Percentiles rank a stretch among this genome's conserved stretches.
These are phyloP conservation scores for Cicer bijugum DNA, from an alignment of 306 rosid genomes.

Conservation along the genomic window DNA sequence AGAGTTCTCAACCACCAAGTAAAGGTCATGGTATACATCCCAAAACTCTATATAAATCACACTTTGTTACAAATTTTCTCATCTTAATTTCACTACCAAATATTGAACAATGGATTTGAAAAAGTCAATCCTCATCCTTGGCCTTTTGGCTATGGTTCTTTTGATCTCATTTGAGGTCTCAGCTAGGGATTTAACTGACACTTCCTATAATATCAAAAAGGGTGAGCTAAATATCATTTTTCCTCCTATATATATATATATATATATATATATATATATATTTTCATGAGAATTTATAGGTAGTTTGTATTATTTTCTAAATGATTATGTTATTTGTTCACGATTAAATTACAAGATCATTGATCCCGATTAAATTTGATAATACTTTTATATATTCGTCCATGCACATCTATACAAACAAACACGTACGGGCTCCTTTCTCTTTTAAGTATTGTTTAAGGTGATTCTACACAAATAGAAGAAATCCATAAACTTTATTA, in stretches of 20 bases:
- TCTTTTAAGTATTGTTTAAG: too few relatives aligned
- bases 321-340: too few relatives aligned
- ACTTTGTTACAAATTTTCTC: background rate
- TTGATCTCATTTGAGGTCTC: slow-evolving; percentile 35
- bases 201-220: slow-evolving; percentile 21
- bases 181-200: slow-evolving; percentile 43
- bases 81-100: slow-evolving; percentile 5
- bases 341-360: too few relatives aligned
- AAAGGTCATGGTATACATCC: background rate
- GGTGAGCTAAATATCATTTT: slow-evolving; percentile 28
- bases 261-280: background rate
- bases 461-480: too few relatives aligned
- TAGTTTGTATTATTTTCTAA: too few relatives aligned
- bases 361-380: too few relatives aligned
- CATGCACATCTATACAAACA: too few relatives aligned
- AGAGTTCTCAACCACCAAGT: background rate
- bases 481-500: too few relatives aligned
- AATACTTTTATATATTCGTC: too few relatives aligned
- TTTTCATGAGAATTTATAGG: background rate
- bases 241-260: background rate
- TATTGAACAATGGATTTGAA: slow-evolving; percentile 51
- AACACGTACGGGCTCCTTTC: too few relatives aligned
- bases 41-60: slow-evolving; percentile 14
- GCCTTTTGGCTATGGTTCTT: slow-evolving; percentile 51
- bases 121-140: slow-evolving; percentile 36